Conservation (phyloP, 805 yeast genomes). For the Hanseniaspora taiwanica region DNA sequence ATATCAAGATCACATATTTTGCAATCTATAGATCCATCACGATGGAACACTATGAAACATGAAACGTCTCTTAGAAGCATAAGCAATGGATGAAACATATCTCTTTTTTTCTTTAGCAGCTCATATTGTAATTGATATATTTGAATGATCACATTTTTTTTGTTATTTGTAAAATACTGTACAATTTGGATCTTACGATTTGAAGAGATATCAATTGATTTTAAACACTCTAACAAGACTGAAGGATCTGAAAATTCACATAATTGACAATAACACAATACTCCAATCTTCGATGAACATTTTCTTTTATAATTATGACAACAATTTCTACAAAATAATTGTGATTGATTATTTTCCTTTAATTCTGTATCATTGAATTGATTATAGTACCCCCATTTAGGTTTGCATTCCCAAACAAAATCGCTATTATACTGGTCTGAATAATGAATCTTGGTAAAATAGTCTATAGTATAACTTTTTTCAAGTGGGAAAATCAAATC, state of each 20-base stretch:
- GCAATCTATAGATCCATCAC: slow-evolving; percentile 4
- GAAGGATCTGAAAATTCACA: slow-evolving; percentile 8
- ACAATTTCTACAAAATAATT: slow-evolving; percentile 19
- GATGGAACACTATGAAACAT: slow-evolving; percentile 14
- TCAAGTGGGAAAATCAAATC: too few relatives aligned
- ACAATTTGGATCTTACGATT: slow-evolving; percentile 9
- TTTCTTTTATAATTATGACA: slow-evolving; percentile 14
- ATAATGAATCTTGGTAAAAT: slow-evolving; percentile 13
- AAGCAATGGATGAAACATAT: slow-evolving; percentile 13
- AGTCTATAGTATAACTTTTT: too few relatives aligned
- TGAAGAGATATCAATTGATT: slow-evolving; percentile 6
- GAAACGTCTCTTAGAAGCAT: slow-evolving; percentile 30
- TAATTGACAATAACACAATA: slow-evolving; percentile 15
- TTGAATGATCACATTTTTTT: slow-evolving; percentile 14
- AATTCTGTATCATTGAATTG: background rate
- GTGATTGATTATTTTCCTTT: slow-evolving; percentile 2
- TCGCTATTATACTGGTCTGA: background rate
- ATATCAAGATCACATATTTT: slow-evolving; percentile 40
- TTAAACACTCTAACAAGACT: slow-evolving; percentile 8
- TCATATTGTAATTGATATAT: slow-evolving; percentile 15
- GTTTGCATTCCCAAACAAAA: slow-evolving; percentile 19
- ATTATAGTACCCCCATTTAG: slow-evolving; percentile 17
- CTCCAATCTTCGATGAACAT: slow-evolving; percentile 3
- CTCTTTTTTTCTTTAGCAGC: slow-evolving; percentile 1
- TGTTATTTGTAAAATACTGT: slow-evolving; percentile 11